Evolutionary conservation across 345 rosid species (phyloP).

Genomic region (Hibiscus trionum): DNA sequence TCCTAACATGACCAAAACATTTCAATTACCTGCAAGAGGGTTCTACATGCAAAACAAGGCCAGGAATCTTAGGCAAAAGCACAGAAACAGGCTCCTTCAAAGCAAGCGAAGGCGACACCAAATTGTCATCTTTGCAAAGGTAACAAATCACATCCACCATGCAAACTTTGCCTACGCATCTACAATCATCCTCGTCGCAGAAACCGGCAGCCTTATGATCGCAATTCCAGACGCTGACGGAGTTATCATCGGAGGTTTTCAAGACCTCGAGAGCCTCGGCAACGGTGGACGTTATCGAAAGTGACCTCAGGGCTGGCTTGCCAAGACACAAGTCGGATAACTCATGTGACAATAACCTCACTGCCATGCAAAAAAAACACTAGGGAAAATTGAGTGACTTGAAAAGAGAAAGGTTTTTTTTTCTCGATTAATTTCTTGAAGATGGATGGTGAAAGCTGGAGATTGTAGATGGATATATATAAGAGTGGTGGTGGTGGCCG

Average conservation of each 20-base stretch:
- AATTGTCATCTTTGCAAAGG: too few species aligned
- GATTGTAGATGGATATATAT: not conserved
- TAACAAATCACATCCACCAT: too few species aligned
- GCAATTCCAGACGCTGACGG: constrained; percentile 75
- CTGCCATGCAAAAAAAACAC: constrained; percentile 35
- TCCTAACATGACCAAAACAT: too few species aligned
- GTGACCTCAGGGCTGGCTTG: constrained; percentile 72
- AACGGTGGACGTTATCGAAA: constrained; percentile 46
- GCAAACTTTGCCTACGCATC: constrained; percentile 55
- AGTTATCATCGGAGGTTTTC: constrained; percentile 47
- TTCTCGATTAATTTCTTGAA: not conserved
- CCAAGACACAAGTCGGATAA: constrained; percentile 91
- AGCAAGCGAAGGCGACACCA: too few species aligned
- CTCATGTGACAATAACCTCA: constrained; percentile 44
- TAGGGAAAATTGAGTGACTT: not conserved
- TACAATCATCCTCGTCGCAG: constrained; percentile 25
- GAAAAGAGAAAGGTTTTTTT: not conserved
- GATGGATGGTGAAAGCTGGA: not conserved
- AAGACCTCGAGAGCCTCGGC: constrained; percentile 49
- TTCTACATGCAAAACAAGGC: too few species aligned
- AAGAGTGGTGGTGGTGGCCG: not conserved
- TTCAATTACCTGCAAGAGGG: too few species aligned
- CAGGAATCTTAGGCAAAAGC: too few species aligned
- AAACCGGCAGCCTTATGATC: constrained; percentile 20
- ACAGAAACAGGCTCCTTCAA: too few species aligned